A percentile compares a stretch with the other conserved stretches of the same genome.
These are phyloP conservation scores for Eucalyptus sp. DNA, from an alignment of 345 rosid species.

Conservation along the genomic window DNA sequence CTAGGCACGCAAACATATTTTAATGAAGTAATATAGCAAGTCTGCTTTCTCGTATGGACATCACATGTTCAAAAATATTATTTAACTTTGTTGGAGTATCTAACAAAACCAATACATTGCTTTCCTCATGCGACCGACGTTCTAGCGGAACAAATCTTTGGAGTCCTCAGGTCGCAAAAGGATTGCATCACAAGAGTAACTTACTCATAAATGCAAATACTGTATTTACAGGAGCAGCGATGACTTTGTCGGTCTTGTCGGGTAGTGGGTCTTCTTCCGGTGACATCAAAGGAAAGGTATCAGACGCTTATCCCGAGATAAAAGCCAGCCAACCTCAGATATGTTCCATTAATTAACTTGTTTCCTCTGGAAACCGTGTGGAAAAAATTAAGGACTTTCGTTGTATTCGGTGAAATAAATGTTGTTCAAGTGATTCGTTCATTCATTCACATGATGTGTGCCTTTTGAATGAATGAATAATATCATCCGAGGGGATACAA, in stretches of 20 bases:
- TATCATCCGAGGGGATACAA: background rate
- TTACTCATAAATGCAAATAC: background rate
- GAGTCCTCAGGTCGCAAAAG: background rate
- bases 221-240: background rate
- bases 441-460: background rate
- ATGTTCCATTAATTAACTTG: background rate
- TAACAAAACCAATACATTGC: background rate
- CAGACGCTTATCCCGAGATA: background rate
- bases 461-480: background rate
- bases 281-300: background rate
- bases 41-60: background rate
- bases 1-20: background rate
- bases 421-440: background rate
- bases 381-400: background rate
- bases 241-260: background rate
- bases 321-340: background rate
- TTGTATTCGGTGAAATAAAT: background rate
- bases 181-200: background rate
- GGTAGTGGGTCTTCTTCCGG: background rate
- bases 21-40: background rate
- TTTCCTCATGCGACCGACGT: background rate
- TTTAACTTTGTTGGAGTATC: background rate
- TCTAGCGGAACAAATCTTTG: background rate
- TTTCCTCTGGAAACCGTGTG: background rate
- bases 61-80: background rate